Conservation (phyloP, 352 stramenopile genomes). For the Phytophthora cryptogea region DNA sequence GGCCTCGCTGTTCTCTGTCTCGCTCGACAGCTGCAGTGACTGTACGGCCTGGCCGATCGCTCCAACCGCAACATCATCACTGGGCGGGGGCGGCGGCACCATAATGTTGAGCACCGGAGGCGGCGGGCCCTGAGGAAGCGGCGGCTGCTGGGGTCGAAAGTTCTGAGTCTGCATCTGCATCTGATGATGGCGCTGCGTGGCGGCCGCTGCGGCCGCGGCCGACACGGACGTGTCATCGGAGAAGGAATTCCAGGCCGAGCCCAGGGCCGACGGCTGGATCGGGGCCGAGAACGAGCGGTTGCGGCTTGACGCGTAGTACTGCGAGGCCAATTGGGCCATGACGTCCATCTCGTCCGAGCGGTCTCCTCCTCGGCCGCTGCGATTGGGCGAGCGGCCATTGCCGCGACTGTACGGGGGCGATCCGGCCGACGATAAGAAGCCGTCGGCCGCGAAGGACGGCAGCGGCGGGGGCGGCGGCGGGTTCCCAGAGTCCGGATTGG, state of each 20-base stretch:
- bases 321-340: conserved; percentile 81
- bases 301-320: conserved; percentile 75
- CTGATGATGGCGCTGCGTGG: conserved; percentile 23
- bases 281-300: conserved; percentile 77
- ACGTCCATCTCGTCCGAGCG: conserved; percentile 65
- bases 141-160: conserved; percentile 30
- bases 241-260: conserved; percentile 63
- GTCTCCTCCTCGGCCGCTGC: conserved; percentile 4
- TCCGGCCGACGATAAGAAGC: conserved; percentile 31
- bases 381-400: conserved; percentile 14
- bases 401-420: conserved; percentile 35
- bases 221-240: conserved; percentile 46
- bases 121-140: conserved; percentile 42
- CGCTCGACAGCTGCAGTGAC: conserved; percentile 50
- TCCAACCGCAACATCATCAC: conserved; percentile 48
- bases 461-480: conserved; percentile 25
- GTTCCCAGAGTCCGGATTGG: conserved; percentile 22
- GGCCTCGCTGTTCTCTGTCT: conserved; percentile 47
- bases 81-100: conserved; percentile 32
- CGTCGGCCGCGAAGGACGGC: conserved; percentile 34
- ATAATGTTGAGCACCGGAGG: conserved; percentile 58
- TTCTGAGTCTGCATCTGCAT: conserved; percentile 32
- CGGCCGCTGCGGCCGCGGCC: conserved; percentile 20
- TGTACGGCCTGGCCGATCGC: conserved; percentile 72
- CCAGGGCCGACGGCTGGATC: conserved; percentile 62